Conservation (phyloP, 2,329 filamentous ascomycete species). For the Ophiocordyceps polyrhachis-furcata region DNA sequence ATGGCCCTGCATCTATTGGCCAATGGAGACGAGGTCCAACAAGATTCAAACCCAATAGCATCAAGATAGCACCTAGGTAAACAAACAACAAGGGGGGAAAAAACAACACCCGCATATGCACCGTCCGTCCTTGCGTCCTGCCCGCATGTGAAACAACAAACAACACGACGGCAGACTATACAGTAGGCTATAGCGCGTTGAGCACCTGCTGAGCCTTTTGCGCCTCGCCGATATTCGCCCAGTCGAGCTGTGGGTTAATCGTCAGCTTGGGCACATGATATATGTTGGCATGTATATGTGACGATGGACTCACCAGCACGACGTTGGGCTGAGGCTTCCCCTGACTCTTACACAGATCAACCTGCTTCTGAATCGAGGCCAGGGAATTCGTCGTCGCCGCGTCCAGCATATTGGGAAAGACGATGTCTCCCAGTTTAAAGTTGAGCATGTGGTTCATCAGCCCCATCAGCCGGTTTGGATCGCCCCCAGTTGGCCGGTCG, state of each 20-base stretch:
- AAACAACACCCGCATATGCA: too few species aligned
- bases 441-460: slow-evolving; percentile 22
- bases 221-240: slow-evolving; percentile 20
- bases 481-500: slow-evolving; percentile 34
- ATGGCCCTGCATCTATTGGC: too few species aligned
- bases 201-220: slow-evolving; percentile 18
- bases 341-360: slow-evolving; percentile 9
- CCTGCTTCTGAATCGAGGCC: slow-evolving; percentile 11
- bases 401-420: slow-evolving; percentile 14
- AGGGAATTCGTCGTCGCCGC: slow-evolving; percentile 17
- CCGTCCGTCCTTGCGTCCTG: too few species aligned
- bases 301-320: slow-evolving; percentile 15
- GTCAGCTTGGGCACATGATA: slow-evolving; percentile 1
- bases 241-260: slow-evolving; percentile 19
- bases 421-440: slow-evolving; percentile 12
- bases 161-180: too few species aligned
- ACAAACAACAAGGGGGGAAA: too few species aligned
- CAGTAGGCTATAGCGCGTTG: slow-evolving; percentile 13
- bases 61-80: too few species aligned
- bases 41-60: too few species aligned
- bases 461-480: slow-evolving; percentile 21
- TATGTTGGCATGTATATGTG: too few species aligned
- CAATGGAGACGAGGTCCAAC: too few species aligned
- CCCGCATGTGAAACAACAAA: too few species aligned
- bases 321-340: slow-evolving; percentile 11